Evolutionary conservation across 2,329 filamentous ascomycete species (phyloP), one percentile per base, ranked within the genome.

Genomic region (Bretziella fagacearum): DNA sequence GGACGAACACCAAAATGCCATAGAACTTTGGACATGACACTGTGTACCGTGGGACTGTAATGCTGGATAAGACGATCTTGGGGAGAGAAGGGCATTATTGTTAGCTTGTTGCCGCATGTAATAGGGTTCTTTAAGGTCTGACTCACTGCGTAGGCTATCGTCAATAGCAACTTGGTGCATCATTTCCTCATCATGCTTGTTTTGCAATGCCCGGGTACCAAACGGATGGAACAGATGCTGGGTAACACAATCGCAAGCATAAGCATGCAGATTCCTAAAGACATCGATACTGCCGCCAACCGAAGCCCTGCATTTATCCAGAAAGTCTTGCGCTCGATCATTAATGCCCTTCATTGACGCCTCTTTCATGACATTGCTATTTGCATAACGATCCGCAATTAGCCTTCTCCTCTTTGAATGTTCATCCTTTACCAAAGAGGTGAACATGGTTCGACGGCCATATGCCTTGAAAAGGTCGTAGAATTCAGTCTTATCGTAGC

Each of bases 81-180:
- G n/a, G n/a, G n/a, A n/a, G n/a, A n/a, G n/a, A n/a, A n/a, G n/a
- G n/a, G 29, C 32, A 13, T 11, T 3, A 11, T 26, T 11, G 25
- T 30, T 37, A 26, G 32, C 44, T 2, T 20, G 26, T 32, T 17
- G 17, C 22, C 6, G 6, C 15, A 11, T 15, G 42, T 27, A 20
- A 3, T 22, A 8, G n/a, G 25, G 18, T 13, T 25, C 10, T 13
- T 6, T 27, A 22, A 35, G 18, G 20, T n/a, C 4, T 22, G 2
- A 61, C 70, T 55, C 54, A 80, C 77, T 77, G 56, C 78, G 73
- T 6, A 82, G 62, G 54, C 76, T 81, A 53, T 79, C 69, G 51
- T 82, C 77, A 50, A 77, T 76, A 0, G 77, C 74, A 2, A 81
- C 67, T 55, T 83, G 74, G 48, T 74, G 68, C 78, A 83, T 81